These are phyloP conservation scores for Apium graveolens DNA, from an alignment of 129 eudicot species.

Conservation along the genomic window DNA sequence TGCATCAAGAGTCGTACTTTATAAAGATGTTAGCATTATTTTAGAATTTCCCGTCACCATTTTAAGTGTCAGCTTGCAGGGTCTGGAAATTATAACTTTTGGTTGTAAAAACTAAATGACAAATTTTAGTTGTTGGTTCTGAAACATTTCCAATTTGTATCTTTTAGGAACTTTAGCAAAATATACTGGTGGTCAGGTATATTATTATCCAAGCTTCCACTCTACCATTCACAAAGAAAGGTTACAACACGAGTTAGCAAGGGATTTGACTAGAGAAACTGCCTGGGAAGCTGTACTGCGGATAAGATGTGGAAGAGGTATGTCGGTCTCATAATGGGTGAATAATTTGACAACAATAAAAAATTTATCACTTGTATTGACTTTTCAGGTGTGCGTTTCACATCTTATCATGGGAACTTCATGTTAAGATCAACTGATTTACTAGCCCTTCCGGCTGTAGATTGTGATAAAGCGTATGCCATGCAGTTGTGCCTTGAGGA, in stretches of 20 bases:
- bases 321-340: not conserved
- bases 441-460: slow-evolving; percentile 96
- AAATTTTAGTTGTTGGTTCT: not conserved
- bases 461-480: slow-evolving; percentile 97
- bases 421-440: slow-evolving; percentile 96
- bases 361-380: not conserved
- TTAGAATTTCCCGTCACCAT: not conserved
- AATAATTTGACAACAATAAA: not conserved
- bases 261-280: slow-evolving; percentile 96
- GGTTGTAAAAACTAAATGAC: not conserved
- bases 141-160: slow-evolving; percentile 6
- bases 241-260: slow-evolving; percentile 73
- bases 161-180: slow-evolving; percentile 80
- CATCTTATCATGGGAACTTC: slow-evolving; percentile 95
- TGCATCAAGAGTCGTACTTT: not conserved
- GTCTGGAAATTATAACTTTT: not conserved
- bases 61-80: not conserved
- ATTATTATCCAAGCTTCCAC: slow-evolving; percentile 82
- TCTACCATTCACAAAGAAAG: slow-evolving; percentile 60
- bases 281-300: slow-evolving; percentile 99
- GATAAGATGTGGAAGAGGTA: slow-evolving; percentile 97
- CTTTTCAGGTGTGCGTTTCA: slow-evolving; percentile 75
- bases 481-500: slow-evolving; percentile 95
- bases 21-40: not conserved
- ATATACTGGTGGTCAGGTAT: slow-evolving; percentile 98